Percentiles rank a stretch among this genome's conserved stretches.
These are phyloP conservation scores for Blastocystis sp. DNA, from an alignment of 352 stramenopile genomes.

Conservation along the genomic window DNA sequence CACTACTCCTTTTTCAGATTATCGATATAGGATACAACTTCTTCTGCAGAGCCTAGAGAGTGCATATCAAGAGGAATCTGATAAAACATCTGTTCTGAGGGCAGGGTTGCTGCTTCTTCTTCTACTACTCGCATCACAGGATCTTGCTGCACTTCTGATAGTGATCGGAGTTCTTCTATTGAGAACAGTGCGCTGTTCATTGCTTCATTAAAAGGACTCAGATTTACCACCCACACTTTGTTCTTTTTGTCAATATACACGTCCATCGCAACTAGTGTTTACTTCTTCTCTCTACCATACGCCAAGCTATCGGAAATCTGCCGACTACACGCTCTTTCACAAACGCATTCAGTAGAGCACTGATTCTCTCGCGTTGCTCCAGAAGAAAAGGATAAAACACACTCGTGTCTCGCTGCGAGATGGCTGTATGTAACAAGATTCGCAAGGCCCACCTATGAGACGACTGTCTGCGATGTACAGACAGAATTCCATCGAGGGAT, in stretches of 20 bases:
- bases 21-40: not conserved
- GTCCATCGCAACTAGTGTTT: constrained; percentile 32
- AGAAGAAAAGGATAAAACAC: constrained; percentile 21
- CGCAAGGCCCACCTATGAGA: not conserved
- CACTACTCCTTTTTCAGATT: not conserved
- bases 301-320: not conserved
- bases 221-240: constrained; percentile 28
- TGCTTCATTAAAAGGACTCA: not conserved
- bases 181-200: constrained; percentile 29
- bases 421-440: not conserved
- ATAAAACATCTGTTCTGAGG: constrained; percentile 23
- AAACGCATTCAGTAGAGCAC: not conserved
- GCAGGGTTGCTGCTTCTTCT: not conserved
- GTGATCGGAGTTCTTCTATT: not conserved
- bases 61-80: constrained; percentile 26
- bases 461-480: not conserved
- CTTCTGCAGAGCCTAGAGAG: not conserved
- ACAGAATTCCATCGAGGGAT: constrained; percentile 50
- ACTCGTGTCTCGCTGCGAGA: constrained; percentile 36
- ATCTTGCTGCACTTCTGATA: not conserved
- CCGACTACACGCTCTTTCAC: not conserved
- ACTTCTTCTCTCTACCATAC: not conserved
- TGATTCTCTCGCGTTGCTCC: not conserved
- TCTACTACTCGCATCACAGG: constrained; percentile 1
- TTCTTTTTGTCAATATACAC: constrained; percentile 51